Evolutionary conservation across 805 yeast species (phyloP).

Genomic region (Candida dajiaensis): DNA sequence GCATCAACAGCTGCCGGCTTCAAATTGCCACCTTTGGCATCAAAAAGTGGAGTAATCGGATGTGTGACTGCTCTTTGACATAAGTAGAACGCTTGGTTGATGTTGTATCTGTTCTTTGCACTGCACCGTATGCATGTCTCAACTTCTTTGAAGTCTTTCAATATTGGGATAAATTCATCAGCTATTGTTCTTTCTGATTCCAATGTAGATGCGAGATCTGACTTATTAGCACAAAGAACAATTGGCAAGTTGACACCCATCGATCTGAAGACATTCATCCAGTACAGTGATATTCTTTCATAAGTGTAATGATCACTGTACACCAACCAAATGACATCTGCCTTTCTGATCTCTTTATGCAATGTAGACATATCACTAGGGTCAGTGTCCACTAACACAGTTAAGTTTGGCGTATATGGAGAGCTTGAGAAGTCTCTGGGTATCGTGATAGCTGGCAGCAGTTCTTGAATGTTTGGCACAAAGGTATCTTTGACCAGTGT

Average conservation of each 20-base stretch:
- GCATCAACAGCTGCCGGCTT: slow-evolving; percentile 77
- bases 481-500: slow-evolving; percentile 77
- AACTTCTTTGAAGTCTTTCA: slow-evolving; percentile 89
- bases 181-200: slow-evolving; percentile 45
- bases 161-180: slow-evolving; percentile 80
- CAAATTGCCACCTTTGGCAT: slow-evolving; percentile 79
- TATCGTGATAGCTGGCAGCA: slow-evolving; percentile 78
- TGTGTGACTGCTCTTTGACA: slow-evolving; percentile 92
- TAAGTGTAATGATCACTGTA: slow-evolving; percentile 93
- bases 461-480: slow-evolving; percentile 69
- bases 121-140: slow-evolving; percentile 88
- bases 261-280: slow-evolving; percentile 92
- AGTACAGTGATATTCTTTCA: slow-evolving; percentile 83
- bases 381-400: slow-evolving; percentile 76
- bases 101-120: slow-evolving; percentile 78
- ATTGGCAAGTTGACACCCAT: slow-evolving; percentile 92
- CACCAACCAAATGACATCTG: slow-evolving; percentile 92
- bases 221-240: slow-evolving; percentile 83
- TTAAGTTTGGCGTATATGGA: slow-evolving; percentile 54
- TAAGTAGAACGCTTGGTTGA: slow-evolving; percentile 85
- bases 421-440: slow-evolving; percentile 65
- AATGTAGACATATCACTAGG: slow-evolving; percentile 55
- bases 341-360: slow-evolving; percentile 69
- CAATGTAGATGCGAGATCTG: slow-evolving; percentile 39
- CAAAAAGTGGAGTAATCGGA: slow-evolving; percentile 90